phyloP scores from a whole-genome alignment of 2,329 filamentous ascomycete species.

The Paecilomyces sp. region DNA sequence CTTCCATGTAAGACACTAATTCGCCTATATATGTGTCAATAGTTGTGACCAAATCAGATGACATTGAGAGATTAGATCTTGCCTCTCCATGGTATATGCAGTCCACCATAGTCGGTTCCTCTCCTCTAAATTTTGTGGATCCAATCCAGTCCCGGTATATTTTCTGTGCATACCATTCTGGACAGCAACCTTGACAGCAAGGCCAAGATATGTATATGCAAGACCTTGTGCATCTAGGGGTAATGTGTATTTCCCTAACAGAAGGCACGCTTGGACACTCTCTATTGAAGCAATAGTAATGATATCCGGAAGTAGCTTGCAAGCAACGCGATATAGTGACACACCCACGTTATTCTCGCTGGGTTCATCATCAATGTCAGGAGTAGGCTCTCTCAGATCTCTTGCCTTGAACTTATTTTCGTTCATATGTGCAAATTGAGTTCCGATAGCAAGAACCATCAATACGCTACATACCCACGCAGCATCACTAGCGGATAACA shows the following conservation, averaged over 20 bases:
- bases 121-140: constrained; percentile 44
- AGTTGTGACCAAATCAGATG: background rate
- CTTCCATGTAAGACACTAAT: constrained; percentile 52
- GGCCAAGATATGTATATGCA: constrained; percentile 50
- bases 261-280: constrained; percentile 51
- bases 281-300: constrained; percentile 51
- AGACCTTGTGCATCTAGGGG: constrained; percentile 51
- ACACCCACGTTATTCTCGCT: constrained; percentile 50
- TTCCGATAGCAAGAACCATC: constrained; percentile 37
- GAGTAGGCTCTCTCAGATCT: constrained; percentile 13
- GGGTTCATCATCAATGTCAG: constrained; percentile 25
- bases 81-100: constrained; percentile 51
- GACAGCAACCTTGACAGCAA: constrained; percentile 51
- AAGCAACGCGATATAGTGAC: constrained; percentile 51
- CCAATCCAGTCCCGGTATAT: constrained; percentile 42
- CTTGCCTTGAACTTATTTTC: constrained; percentile 28
- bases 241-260: constrained; percentile 50
- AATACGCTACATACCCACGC: constrained; percentile 35
- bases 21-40: constrained; percentile 28
- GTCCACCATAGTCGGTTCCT: constrained; percentile 55
- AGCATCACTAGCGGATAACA: constrained; percentile 30
- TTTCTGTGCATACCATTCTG: constrained; percentile 55
- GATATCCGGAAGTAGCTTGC: constrained; percentile 49
- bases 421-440: constrained; percentile 38
- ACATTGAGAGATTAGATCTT: constrained; percentile 7